Conservation (phyloP, 768 basidiomycete genomes). For the Boletus eberwhitei region DNA sequence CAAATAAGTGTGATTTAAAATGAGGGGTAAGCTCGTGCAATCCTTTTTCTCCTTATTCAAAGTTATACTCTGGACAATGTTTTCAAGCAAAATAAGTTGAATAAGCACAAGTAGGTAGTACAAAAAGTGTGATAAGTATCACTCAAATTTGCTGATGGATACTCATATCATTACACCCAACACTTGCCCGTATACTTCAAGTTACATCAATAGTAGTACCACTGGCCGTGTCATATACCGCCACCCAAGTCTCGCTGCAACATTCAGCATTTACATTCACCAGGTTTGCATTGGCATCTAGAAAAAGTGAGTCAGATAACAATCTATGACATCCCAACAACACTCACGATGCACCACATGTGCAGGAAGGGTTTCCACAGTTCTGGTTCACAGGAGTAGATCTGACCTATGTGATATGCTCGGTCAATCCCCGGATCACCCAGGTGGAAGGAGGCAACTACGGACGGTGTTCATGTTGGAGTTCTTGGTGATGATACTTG, state of each 20-base stretch:
- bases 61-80: no score
- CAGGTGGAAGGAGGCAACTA: background rate
- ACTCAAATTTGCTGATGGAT: no score
- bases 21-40: no score
- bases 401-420: background rate
- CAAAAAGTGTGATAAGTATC: no score
- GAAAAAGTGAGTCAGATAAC: background rate
- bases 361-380: conserved; percentile 1
- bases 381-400: conserved; percentile 9
- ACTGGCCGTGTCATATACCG: no score
- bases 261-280: background rate
- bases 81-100: no score
- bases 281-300: background rate
- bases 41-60: no score
- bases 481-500: background rate
- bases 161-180: background rate
- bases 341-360: background rate
- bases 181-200: background rate
- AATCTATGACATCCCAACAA: background rate
- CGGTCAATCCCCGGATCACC: background rate
- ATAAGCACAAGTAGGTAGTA: no score
- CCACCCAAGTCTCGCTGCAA: no score
- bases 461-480: conserved; percentile 9
- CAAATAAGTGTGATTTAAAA: no score
- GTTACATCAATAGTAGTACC: no score